phyloP scores from a whole-genome alignment of 2,329 filamentous ascomycete species.

The Curvularia sp. region DNA sequence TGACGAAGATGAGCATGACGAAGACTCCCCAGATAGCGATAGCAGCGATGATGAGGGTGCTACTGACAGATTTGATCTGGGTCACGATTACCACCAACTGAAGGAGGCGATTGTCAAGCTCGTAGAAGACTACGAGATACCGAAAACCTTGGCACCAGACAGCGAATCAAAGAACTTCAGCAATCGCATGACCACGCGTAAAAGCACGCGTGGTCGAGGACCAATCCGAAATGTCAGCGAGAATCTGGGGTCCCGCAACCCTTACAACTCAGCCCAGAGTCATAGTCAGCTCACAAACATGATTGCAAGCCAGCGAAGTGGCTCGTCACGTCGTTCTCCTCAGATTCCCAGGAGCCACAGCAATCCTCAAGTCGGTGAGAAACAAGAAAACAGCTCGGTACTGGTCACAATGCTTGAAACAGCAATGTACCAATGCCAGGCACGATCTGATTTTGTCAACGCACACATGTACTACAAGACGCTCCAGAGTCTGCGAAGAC shows the following conservation, averaged over 20 bases:
- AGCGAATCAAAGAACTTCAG: constrained; percentile 70
- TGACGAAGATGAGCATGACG: constrained; percentile 68
- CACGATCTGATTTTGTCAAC: constrained; percentile 81
- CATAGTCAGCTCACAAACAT: constrained; percentile 49
- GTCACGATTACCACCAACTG: constrained; percentile 81
- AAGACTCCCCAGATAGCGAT: constrained; percentile 61
- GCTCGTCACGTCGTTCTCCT: constrained; percentile 45
- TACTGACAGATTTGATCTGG: constrained; percentile 63
- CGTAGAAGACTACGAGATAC: constrained; percentile 82
- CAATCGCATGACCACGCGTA: constrained; percentile 67
- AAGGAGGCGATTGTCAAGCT: constrained; percentile 81
- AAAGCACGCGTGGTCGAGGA: constrained; percentile 39
- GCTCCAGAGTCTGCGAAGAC: constrained; percentile 71
- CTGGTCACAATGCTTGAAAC: constrained; percentile 77
- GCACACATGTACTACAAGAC: constrained; percentile 88
- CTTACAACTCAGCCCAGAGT: constrained; percentile 45
- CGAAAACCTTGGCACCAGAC: constrained; percentile 68
- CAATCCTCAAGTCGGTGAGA: constrained; percentile 47
- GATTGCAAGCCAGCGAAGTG: constrained; percentile 48
- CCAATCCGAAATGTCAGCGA: constrained; percentile 39
- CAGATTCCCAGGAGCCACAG: constrained; percentile 51
- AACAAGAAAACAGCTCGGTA: constrained; percentile 55
- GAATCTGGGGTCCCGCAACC: constrained; percentile 60
- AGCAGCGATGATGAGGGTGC: constrained; percentile 56
- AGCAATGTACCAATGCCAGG: constrained; percentile 77